Conservation (phyloP, 805 yeast species). For the Lachancea sp. region DNA sequence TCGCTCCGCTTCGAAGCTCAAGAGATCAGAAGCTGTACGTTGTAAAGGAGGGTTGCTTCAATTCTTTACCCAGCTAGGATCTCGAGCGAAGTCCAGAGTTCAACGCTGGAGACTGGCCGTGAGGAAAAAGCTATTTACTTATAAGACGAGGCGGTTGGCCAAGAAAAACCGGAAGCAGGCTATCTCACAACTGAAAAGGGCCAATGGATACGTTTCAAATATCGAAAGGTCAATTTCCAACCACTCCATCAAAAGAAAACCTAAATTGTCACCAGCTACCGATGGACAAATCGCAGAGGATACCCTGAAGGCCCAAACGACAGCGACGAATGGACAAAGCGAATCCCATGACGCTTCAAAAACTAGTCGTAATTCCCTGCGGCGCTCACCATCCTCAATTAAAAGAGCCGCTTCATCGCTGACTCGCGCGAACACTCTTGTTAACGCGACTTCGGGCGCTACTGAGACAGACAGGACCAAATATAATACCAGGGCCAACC, state of each 20-base stretch:
- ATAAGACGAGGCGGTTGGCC: conserved; percentile 6
- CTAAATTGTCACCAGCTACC: no score
- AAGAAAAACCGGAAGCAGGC: conserved; percentile 16
- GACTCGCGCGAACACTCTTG: conserved; percentile 13
- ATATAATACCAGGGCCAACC: conserved; percentile 4
- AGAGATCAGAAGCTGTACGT: conserved; percentile 34
- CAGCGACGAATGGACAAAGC: background rate
- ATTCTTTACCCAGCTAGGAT: conserved; percentile 26
- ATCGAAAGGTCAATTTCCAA: conserved; percentile 20
- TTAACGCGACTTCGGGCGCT: background rate
- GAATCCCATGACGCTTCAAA: background rate
- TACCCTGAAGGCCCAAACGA: background rate
- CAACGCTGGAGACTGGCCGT: conserved; percentile 28
- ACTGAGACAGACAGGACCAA: background rate
- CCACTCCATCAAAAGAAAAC: background rate
- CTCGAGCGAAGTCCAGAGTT: conserved; percentile 21
- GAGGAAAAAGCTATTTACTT: conserved; percentile 20
- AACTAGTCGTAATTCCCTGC: conserved; percentile 14
- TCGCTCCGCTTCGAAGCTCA: conserved; percentile 22
- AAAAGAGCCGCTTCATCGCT: conserved; percentile 34
- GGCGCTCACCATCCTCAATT: conserved; percentile 33
- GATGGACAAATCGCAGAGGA: background rate
- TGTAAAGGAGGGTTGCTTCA: conserved; percentile 36
- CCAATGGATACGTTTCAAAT: conserved; percentile 28
- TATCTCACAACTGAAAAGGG: conserved; percentile 26